Conservation (phyloP, 768 basidiomycete species). For the Russula dissimulans region DNA sequence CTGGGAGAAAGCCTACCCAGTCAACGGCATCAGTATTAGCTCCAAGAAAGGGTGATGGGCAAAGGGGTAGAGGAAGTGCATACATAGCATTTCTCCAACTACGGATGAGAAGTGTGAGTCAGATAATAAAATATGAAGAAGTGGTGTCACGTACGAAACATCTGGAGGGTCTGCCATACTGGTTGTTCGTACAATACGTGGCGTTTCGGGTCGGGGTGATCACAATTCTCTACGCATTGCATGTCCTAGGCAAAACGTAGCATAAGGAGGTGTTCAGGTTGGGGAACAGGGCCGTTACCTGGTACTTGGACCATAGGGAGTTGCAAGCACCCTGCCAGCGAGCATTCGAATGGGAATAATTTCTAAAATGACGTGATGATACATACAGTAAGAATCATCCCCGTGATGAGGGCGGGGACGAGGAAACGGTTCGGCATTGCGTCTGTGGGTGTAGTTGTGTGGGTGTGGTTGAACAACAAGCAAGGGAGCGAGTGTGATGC, state of each 20-base stretch:
- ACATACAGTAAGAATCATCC: conserved; percentile 84
- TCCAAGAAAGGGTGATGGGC: not conserved
- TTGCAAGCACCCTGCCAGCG: conserved; percentile 60
- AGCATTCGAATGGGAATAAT: not conserved
- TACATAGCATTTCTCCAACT: conserved; percentile 94
- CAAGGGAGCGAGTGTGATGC: no score
- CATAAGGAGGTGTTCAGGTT: not conserved
- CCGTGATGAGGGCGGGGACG: conserved; percentile 73
- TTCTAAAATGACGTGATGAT: not conserved
- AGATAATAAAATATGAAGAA: conserved; percentile 7
- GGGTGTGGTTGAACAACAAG: not conserved
- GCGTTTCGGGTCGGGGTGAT: conserved; percentile 45
- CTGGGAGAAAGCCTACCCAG: conserved; percentile 68
- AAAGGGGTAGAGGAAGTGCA: conserved; percentile 29
- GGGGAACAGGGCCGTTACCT: conserved; percentile 35
- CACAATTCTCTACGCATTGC: conserved; percentile 96
- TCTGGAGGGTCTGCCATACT: conserved; percentile 86
- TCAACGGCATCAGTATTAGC: not conserved
- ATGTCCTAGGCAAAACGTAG: conserved; percentile 53
- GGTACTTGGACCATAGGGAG: conserved; percentile 77
- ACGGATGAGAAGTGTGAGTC: conserved; percentile 5
- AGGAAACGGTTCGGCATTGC: conserved; percentile 59
- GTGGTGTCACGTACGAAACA: conserved; percentile 58
- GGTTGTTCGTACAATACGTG: conserved; percentile 87
- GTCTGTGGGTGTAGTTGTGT: not conserved